phyloP scores from a whole-genome alignment of 345 rosid species.

The Brassica incana region DNA sequence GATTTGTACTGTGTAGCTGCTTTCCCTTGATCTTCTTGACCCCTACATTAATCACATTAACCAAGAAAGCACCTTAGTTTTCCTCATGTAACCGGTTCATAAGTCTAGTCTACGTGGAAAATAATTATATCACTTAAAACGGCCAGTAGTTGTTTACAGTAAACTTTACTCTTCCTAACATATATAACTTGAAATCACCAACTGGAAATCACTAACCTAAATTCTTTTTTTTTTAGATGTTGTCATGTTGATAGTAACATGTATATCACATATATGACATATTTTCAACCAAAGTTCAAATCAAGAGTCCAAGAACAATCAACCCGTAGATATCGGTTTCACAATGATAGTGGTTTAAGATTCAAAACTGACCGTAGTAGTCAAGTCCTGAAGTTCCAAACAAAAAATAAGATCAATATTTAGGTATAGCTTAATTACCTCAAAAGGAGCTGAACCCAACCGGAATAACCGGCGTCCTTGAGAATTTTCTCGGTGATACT shows the following conservation, averaged over 20 bases:
- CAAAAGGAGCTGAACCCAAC: constrained; percentile 71
- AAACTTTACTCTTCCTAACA: not conserved
- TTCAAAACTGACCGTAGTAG: not conserved
- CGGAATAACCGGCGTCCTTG: constrained; percentile 49
- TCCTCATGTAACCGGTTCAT: not conserved
- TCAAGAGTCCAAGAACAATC: not conserved
- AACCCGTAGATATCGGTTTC: not conserved
- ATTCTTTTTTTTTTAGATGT: not conserved
- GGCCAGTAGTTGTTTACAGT: not conserved
- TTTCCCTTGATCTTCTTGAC: constrained; percentile 55
- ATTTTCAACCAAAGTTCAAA: not conserved
- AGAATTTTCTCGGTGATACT: constrained; percentile 56
- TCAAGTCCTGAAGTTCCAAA: not conserved
- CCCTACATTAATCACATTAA: constrained; percentile 41
- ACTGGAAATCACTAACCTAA: not conserved
- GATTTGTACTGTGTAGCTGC: constrained; percentile 63
- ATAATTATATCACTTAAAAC: not conserved
- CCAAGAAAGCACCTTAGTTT: not conserved
- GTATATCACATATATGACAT: not conserved
- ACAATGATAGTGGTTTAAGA: not conserved
- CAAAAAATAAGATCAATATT: not conserved
- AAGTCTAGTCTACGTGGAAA: not conserved
- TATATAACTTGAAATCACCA: not conserved
- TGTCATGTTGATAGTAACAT: not conserved
- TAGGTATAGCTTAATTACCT: constrained; percentile 46